Percentiles rank a stretch among this genome's conserved stretches.
phyloP scores from a whole-genome alignment of 306 rosid species.

The Cicer yamashitae region DNA sequence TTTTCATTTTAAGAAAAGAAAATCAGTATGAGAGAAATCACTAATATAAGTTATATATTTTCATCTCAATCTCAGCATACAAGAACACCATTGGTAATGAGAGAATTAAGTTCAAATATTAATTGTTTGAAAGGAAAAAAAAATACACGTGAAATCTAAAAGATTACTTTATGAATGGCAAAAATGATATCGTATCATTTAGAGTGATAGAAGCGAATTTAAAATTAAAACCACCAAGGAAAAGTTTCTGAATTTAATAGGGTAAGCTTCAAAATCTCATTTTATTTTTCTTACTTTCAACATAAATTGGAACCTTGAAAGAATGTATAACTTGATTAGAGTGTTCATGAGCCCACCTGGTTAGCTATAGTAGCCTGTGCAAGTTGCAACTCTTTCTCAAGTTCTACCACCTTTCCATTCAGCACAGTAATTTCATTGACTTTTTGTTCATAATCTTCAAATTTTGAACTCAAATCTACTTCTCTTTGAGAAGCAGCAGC shows the following conservation, averaged over 20 bases:
- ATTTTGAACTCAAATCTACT: slow-evolving; percentile 62
- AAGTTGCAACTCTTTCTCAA: slow-evolving; percentile 72
- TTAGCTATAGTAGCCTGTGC: slow-evolving; percentile 56
- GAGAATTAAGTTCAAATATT: neutral
- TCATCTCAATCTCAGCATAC: slow-evolving; percentile 20
- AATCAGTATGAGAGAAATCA: slow-evolving; percentile 20
- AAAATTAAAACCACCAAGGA: no score
- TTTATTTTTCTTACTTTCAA: no score
- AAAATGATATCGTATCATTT: no score
- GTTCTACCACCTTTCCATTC: slow-evolving; percentile 64
- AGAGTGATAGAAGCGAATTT: no score
- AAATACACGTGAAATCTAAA: no score
- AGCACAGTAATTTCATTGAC: slow-evolving; percentile 59
- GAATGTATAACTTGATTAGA: neutral
- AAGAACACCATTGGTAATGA: neutral
- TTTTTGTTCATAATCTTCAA: slow-evolving; percentile 64
- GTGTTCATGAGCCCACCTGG: slow-evolving; percentile 57
- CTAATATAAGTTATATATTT: neutral
- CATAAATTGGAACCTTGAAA: neutral
- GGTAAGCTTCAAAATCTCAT: no score
- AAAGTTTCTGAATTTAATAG: no score
- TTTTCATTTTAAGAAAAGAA: slow-evolving; percentile 31
- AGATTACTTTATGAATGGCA: no score
- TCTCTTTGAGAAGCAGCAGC: slow-evolving; percentile 69
- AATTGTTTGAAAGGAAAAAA: neutral